These are phyloP conservation scores for Anethum foeniculum DNA, from an alignment of 140 eudicot genomes.

Conservation along the genomic window DNA sequence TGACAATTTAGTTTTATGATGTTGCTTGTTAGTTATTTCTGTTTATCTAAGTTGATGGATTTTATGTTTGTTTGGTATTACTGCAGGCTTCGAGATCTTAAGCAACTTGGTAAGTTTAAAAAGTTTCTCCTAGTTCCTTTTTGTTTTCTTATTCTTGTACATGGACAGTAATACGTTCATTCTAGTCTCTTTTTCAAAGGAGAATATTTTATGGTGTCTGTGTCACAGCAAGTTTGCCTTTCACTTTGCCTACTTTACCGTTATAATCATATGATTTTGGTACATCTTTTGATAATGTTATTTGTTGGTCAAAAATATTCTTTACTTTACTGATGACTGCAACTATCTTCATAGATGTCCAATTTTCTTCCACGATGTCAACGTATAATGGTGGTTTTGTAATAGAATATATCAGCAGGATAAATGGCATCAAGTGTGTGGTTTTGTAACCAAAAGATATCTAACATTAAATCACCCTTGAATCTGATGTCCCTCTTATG, in stretches of 20 bases:
- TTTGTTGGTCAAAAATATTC: not conserved
- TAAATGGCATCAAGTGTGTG: not conserved
- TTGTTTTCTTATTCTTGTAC: not conserved
- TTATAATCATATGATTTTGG: not conserved
- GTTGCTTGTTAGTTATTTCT: not conserved
- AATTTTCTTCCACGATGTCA: not conserved
- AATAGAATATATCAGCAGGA: not conserved
- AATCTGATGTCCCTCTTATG: not conserved
- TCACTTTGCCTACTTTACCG: not conserved
- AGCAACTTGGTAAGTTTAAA: constrained; percentile 48
- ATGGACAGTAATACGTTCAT: not conserved
- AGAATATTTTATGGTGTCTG: not conserved
- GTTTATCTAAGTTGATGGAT: not conserved
- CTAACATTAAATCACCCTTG: not conserved
- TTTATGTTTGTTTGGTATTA: constrained; percentile 7
- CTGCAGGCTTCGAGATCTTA: constrained; percentile 63
- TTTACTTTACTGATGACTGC: not conserved
- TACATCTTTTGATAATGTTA: not conserved
- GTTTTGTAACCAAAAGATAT: not conserved
- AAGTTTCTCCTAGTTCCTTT: not conserved
- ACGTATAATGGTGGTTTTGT: not conserved
- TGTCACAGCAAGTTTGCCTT: not conserved
- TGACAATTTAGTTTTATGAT: not conserved
- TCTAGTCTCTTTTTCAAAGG: not conserved
- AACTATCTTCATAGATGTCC: not conserved